Percentiles rank a stretch among this genome's conserved stretches.
Evolutionary conservation across 441 rosid species (phyloP).

Genomic region (Geranium incanum): DNA sequence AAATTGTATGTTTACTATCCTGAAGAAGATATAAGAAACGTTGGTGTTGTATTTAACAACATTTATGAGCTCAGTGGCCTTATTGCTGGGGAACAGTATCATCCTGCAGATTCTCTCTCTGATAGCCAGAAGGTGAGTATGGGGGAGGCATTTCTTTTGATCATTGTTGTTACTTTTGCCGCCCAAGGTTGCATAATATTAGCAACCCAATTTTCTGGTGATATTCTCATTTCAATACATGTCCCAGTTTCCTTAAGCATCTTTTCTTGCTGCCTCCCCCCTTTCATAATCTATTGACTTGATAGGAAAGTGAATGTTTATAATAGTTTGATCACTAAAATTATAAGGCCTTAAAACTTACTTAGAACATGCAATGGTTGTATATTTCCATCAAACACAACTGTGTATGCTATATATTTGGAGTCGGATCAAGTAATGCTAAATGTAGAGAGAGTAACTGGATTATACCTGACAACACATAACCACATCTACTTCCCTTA

Average conservation of each 20-base stretch:
- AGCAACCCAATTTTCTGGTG: neutral
- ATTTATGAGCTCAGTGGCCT: conserved; percentile 81
- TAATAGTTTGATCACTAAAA: neutral
- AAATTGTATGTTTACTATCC: conserved; percentile 77
- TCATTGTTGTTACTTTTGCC: neutral
- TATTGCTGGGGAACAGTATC: conserved; percentile 78
- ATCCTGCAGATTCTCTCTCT: conserved; percentile 63
- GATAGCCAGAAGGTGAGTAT: conserved; percentile 83
- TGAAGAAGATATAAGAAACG: conserved; percentile 61
- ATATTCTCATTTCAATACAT: neutral
- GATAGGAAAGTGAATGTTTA: neutral
- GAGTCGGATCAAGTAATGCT: neutral
- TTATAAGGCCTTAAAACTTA: neutral
- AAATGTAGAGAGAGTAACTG: neutral
- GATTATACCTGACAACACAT: neutral
- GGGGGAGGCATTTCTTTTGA: conserved; percentile 2
- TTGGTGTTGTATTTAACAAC: conserved; percentile 77
- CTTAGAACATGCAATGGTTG: neutral
- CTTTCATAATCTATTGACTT: neutral
- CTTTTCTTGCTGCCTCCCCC: neutral
- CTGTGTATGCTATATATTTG: neutral
- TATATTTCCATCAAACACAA: neutral
- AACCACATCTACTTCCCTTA: neutral
- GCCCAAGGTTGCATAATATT: neutral
- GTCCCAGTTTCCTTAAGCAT: neutral